Evolutionary conservation across 2,329 filamentous ascomycete species (phyloP), one percentile per base, ranked within the genome.

Genomic region (Aureobasidium sp.): DNA sequence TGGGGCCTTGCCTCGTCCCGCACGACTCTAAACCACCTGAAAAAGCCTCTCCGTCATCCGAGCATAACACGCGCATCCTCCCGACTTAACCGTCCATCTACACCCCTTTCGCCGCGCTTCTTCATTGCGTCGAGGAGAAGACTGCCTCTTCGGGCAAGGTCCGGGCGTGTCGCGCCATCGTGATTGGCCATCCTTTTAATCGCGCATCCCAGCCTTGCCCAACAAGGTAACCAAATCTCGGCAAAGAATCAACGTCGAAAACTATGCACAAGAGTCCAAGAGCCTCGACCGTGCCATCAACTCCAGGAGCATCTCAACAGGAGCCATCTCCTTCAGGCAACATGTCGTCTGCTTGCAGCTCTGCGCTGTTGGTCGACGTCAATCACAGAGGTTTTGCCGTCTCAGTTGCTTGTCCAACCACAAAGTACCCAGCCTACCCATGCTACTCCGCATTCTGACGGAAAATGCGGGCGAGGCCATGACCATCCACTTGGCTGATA

Each of bases 401-500:
- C 29, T 27, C 11, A 31, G 53, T 57, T 57, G 53, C 53, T 57
- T 37, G 40, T 43, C 42, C 53, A 46, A 57, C 53, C 19, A 37
- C 7, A n/a, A 27, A 40, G 49, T 53, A 29, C 49, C 49, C n/a
- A 27, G 23, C 23, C 43, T 27, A 46, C 25, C 43, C 43, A 7
- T 55, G 51, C 51, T 55, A 43, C 51, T 55, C 51, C 51, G 51
- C 51, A 55, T 55, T 55, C 23, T 43, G 17, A 29, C 37, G 37
- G 25, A 57, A 27, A 45, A 45, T 57, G 53, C 53, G 53, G 53
- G 53, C 29, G 21, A 45, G 29, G 38, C 51, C 38, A 40, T 55
- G 38, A 55, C 51, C 42, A 57, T 40, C 35, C 21, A 57, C 53
- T 57, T 57, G 53, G 53, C 53, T 46, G 54, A 57, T 57, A 57